Conservation (phyloP, 148 eudicot genomes). For the Rhododendron kiyosumense region DNA sequence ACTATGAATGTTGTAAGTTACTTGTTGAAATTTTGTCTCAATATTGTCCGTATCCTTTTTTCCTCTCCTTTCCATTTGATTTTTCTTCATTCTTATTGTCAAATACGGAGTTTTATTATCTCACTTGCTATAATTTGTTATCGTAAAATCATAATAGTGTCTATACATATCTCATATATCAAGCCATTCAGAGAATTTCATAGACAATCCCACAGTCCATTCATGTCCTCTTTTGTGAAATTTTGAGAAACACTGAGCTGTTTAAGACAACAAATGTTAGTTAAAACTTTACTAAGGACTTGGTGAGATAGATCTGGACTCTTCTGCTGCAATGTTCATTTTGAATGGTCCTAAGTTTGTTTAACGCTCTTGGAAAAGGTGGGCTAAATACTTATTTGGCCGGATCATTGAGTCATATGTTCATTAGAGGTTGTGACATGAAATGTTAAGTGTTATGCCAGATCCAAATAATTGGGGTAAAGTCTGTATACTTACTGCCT, state of each 20-base stretch:
- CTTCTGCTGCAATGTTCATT: neutral
- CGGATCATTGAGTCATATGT: neutral
- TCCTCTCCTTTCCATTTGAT: neutral
- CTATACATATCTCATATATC: neutral
- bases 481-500: neutral
- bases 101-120: neutral
- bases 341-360: neutral
- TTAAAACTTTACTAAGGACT: neutral
- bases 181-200: neutral
- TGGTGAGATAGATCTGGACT: neutral
- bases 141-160: constrained; percentile 7
- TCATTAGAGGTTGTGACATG: neutral
- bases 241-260: neutral
- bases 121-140: neutral
- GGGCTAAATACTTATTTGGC: neutral
- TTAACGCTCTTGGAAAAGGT: neutral
- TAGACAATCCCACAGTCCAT: neutral
- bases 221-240: neutral
- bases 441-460: neutral
- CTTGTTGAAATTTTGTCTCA: neutral
- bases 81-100: neutral
- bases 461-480: neutral
- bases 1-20: constrained; percentile 93
- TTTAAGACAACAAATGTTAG: neutral
- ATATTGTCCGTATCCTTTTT: neutral